Base-by-base conservation (phyloP, 371 early-diverging fungal genomes). In the Mucor lusitanicus region DNA sequence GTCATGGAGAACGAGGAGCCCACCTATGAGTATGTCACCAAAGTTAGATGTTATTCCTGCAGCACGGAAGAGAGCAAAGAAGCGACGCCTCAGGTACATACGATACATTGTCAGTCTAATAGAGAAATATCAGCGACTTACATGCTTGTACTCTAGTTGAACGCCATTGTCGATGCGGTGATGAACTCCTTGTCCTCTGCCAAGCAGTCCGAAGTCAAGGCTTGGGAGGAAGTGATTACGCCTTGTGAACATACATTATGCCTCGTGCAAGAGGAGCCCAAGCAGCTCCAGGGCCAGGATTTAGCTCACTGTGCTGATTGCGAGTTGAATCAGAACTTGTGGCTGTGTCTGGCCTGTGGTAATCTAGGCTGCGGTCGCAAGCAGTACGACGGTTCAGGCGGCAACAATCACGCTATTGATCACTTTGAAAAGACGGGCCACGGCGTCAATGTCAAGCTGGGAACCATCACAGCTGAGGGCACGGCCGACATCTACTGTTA, bases 381-480 rank as follows among this genome's bases (percentile, higher is more conserved):
- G 63, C 99, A 99, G 76, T 97, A 90, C 76, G 99, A 95, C 54
- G 99, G 99, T 3, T 79, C 90, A n/a, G 97, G 97, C n/a, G 99
- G 99, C n/a, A 99, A 99, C 77, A 95, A 97, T 30, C 99, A 99
- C 79, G 99, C 93, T 2, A 70, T 95, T 54, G 86, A 84, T 0
- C 99, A 99, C 82, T 97, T 84, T 75, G 87, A 94, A 50, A 65
- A 79, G 15, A 94, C 94, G 0, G 90, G 89, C 0, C 99, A 99
- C 75, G 85, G 87, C 11, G 90, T 96, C 0, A 88, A 92, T 54
- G 90, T 93, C 48, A 97, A 98, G 68, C 82, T 97, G 11, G 99
- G 99, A 4, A 97, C 99, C 0, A 97, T 99, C 58, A 96, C 97
- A 13, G 94, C 97, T n/a, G 98, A 97, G 72, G 98, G 98, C 59